A percentile compares a stretch with the other conserved stretches of the same genome.
phyloP scores from a whole-genome alignment of 495 filamentous ascomycete species.

The Lepidopterella palustris region DNA sequence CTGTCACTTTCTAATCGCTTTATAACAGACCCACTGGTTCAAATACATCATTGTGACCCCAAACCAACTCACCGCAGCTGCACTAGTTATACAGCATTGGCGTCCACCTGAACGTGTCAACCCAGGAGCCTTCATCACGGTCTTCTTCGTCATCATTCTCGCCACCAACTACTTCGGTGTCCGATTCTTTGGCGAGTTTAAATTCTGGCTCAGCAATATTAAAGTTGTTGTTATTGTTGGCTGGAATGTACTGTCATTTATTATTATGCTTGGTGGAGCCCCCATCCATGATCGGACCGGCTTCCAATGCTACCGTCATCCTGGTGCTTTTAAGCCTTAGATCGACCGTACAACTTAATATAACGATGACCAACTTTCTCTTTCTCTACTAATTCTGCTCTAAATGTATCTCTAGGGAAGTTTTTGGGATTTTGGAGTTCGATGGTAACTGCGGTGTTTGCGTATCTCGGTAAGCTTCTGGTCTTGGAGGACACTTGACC shows the following conservation, averaged over 20 bases:
- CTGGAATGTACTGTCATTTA: constrained; percentile 51
- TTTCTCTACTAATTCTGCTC: not conserved
- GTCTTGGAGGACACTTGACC: not conserved
- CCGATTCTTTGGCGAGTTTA: constrained; percentile 68
- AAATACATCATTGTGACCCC: constrained; percentile 73
- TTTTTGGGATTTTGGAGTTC: constrained; percentile 29
- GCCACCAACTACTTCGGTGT: constrained; percentile 43
- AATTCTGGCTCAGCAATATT: constrained; percentile 65
- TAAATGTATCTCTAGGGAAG: constrained; percentile 11
- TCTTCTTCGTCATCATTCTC: constrained; percentile 47
- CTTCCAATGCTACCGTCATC: constrained; percentile 26
- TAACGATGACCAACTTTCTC: not conserved
- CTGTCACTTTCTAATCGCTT: constrained; percentile 8
- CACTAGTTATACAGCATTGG: constrained; percentile 69
- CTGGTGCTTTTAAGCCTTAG: constrained; percentile 32
- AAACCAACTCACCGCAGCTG: constrained; percentile 70
- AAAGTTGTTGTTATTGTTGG: constrained; percentile 34
- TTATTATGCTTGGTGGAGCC: constrained; percentile 70
- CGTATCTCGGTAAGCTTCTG: constrained; percentile 20
- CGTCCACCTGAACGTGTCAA: constrained; percentile 40
- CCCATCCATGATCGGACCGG: constrained; percentile 64
- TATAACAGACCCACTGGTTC: constrained; percentile 35
- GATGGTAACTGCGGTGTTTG: constrained; percentile 28
- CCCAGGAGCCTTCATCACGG: constrained; percentile 45
- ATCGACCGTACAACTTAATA: constrained; percentile 3